A percentile compares a stretch with the other conserved stretches of the same genome.
phyloP scores from a whole-genome alignment of 345 rosid genomes.

The Pistacia vera region DNA sequence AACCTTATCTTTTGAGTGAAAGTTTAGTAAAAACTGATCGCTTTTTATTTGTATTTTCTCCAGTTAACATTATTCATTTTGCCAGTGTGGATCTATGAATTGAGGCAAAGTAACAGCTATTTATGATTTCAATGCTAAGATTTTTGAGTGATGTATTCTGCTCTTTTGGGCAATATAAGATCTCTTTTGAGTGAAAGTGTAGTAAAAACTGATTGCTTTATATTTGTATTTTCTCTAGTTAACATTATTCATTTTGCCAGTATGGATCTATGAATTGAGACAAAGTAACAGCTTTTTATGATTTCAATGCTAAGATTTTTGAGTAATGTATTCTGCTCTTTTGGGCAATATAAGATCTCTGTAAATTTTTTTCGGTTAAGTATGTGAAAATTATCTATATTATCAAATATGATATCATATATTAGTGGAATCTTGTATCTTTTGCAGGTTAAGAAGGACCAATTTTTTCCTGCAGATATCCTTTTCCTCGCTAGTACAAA shows the following conservation, averaged over 20 bases:
- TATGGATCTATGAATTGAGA: neutral
- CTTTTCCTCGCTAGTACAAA: conserved; percentile 92
- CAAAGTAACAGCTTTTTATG: neutral
- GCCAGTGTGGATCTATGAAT: neutral
- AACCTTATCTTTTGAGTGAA: too few relatives aligned
- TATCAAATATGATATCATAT: conserved; percentile 4
- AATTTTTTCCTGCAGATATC: conserved; percentile 92
- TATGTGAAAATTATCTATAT: neutral
- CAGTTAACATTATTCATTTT: conserved; percentile 1
- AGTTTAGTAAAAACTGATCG: neutral
- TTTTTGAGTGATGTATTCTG: neutral
- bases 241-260: conserved; percentile 5
- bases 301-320: conserved; percentile 2
- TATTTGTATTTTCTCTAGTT: neutral
- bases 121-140: conserved; percentile 1
- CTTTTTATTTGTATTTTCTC: neutral
- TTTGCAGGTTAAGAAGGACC: conserved; percentile 93
- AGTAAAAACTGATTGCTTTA: neutral
- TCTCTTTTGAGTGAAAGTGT: neutral
- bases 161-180: neutral
- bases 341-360: neutral
- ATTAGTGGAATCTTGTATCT: conserved; percentile 20
- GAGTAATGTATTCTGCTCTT: neutral
- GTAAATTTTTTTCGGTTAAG: neutral
- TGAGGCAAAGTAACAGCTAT: neutral